Evolutionary conservation across 495 filamentous ascomycete species (phyloP).

Genomic region (Achaetomiella virescens): DNA sequence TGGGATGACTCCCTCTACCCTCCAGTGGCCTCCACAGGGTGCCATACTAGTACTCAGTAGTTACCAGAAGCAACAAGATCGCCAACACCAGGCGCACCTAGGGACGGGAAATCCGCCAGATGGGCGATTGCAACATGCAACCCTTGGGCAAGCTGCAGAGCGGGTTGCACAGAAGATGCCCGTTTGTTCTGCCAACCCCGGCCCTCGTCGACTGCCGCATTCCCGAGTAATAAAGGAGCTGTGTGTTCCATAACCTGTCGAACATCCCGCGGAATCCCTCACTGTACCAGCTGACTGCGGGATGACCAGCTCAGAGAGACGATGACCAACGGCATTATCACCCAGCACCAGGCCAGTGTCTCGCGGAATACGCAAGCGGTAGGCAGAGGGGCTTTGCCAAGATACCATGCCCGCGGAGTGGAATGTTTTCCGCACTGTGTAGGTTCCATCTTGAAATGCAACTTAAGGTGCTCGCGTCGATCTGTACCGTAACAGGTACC

Average conservation of each 20-base stretch:
- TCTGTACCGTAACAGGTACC: no score
- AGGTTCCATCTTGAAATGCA: not conserved
- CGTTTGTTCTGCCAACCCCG: no score
- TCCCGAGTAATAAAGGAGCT: not conserved
- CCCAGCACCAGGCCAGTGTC: not conserved
- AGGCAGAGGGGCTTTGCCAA: conserved; percentile 1
- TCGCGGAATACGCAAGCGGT: not conserved
- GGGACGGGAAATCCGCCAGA: no score
- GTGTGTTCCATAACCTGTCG: not conserved
- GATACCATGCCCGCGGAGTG: not conserved
- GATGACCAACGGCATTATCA: conserved; percentile 4
- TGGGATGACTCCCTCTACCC: no score
- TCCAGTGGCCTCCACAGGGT: no score
- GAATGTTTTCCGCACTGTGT: not conserved
- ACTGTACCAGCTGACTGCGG: not conserved
- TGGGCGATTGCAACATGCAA: no score
- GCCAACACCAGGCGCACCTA: no score
- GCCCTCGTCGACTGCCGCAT: not conserved
- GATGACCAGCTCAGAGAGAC: not conserved
- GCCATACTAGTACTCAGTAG: no score
- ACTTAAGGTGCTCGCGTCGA: no score
- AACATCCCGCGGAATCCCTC: conserved; percentile 3
- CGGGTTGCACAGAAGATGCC: no score
- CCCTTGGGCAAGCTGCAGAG: no score
- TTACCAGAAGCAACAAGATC: no score